Evolutionary conservation across 2,329 filamentous ascomycete genomes (phyloP), one percentile per base, ranked within the genome.

Genomic region (Sporothrix protearum): DNA sequence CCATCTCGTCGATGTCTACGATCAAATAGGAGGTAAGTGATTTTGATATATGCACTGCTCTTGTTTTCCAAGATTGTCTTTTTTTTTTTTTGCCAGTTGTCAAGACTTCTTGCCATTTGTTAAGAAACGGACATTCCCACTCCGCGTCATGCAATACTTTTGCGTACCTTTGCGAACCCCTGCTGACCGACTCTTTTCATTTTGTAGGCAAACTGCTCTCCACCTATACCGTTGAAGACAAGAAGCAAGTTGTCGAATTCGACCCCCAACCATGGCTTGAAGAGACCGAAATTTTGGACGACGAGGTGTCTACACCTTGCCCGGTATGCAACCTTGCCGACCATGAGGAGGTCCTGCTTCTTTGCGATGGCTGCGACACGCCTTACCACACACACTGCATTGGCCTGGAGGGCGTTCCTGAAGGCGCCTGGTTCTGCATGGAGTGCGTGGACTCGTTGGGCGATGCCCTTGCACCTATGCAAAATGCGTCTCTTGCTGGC

Each of bases 341-440:
- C 75, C 89, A 95, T 76, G 92, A 96, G 80, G 92, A 96, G 75
- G 86, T 94, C 22, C 87, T 97, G 69, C 89, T 98, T 75, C 88
- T 97, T 73, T 99, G 96, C 82, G 94, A 97, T 80, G 91, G 89
- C 77, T 99, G 96, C 83, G 91, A 97, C 83, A 90, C 91, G 45
- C 88, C 92, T 57, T 97, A 95, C 77, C 96, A 99, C 80, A 94
- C 94, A 64, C 92, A 96, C 80, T 99, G 96, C 80, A 88, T 97
- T 73, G 94, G 92, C 45, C 86, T 97, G 67, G 90, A 94, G 73
- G 83, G 85, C 69, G 88, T 97, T 71, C 94, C 94, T 28, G 82
- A 86, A 39, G 92, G 92, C 36, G 85, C 90, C 75, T 99, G 95
- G 94, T 97, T 95, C 80, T 99, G 96, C 83, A 90, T 96, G 80